A percentile compares a stretch with the other conserved stretches of the same genome.
Conservation (phyloP, 2,329 filamentous ascomycete genomes). For the Penicillium oxalicum region DNA sequence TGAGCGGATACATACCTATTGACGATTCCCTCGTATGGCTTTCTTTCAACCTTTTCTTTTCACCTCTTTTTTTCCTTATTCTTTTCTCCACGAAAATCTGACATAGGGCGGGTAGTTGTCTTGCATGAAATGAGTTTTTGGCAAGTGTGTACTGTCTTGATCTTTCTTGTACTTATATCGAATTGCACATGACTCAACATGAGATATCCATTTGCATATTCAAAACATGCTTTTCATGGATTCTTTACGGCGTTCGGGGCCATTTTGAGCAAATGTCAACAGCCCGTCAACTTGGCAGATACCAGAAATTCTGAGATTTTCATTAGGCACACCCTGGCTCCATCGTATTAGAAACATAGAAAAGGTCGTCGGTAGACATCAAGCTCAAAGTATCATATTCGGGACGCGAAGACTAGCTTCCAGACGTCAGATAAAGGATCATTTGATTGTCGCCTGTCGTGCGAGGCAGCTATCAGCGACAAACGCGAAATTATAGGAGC, state of each 20-base stretch:
- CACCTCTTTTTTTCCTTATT: constrained; percentile 1
- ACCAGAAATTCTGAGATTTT: no score
- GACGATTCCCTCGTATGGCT: constrained; percentile 14
- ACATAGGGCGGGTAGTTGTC: constrained; percentile 12
- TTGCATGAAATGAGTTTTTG: constrained; percentile 7
- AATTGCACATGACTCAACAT: constrained; percentile 15
- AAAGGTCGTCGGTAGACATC: no score
- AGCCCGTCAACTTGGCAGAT: no score
- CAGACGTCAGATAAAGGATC: no score
- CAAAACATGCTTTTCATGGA: background rate
- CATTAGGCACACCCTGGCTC: no score
- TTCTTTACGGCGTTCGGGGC: background rate
- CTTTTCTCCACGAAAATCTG: constrained; percentile 12
- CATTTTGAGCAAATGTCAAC: no score
- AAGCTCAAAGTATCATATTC: no score
- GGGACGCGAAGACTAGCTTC: no score
- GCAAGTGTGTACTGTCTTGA: constrained; percentile 8
- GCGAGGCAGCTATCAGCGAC: constrained; percentile 11
- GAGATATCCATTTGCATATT: constrained; percentile 4
- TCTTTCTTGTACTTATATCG: constrained; percentile 28
- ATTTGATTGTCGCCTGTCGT: no score
- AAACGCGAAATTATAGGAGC: constrained; percentile 20
- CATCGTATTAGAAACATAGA: no score
- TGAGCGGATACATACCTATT: constrained; percentile 24
- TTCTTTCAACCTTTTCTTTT: background rate